Evolutionary conservation across 2,329 filamentous ascomycete species (phyloP).

Genomic region (Hypomyces rosellus): DNA sequence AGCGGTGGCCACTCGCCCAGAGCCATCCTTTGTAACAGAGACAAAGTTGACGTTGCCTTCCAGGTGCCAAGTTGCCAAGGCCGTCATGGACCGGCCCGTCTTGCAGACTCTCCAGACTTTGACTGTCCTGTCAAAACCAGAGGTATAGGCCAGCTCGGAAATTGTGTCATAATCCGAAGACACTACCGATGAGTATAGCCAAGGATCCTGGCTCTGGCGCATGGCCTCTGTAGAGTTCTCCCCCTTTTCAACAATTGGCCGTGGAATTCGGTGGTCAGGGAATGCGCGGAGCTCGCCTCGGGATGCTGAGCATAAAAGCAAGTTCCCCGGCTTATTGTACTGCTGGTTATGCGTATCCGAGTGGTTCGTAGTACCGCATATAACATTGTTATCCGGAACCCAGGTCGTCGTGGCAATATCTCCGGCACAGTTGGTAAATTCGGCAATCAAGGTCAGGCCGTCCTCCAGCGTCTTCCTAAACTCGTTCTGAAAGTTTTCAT

Average conservation of each 20-base stretch:
- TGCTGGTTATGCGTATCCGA: constrained; percentile 59
- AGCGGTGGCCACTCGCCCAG: constrained; percentile 51
- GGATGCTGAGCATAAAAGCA: constrained; percentile 47
- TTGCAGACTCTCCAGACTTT: constrained; percentile 48
- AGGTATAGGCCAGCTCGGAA: constrained; percentile 47
- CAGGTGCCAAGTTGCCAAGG: constrained; percentile 46
- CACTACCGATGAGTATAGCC: constrained; percentile 59
- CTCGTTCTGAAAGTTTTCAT: constrained; percentile 39
- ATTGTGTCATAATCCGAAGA: constrained; percentile 49
- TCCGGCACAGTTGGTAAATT: constrained; percentile 57
- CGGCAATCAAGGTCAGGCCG: constrained; percentile 40
- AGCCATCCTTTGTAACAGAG: constrained; percentile 41
- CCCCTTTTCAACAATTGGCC: constrained; percentile 45
- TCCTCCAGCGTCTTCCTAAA: constrained; percentile 45
- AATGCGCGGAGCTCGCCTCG: constrained; percentile 42
- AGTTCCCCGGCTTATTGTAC: constrained; percentile 59
- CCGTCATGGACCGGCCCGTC: constrained; percentile 35
- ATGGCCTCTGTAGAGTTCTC: constrained; percentile 52
- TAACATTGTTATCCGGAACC: constrained; percentile 46
- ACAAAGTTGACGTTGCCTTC: constrained; percentile 58
- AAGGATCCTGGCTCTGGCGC: constrained; percentile 53
- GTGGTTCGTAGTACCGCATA: constrained; percentile 58
- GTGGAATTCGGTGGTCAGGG: constrained; percentile 50
- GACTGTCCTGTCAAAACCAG: constrained; percentile 56
- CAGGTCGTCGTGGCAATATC: constrained; percentile 55